These are phyloP conservation scores for Hygrophoropsis aurantiaca DNA, from an alignment of 768 basidiomycete species.

Conservation along the genomic window DNA sequence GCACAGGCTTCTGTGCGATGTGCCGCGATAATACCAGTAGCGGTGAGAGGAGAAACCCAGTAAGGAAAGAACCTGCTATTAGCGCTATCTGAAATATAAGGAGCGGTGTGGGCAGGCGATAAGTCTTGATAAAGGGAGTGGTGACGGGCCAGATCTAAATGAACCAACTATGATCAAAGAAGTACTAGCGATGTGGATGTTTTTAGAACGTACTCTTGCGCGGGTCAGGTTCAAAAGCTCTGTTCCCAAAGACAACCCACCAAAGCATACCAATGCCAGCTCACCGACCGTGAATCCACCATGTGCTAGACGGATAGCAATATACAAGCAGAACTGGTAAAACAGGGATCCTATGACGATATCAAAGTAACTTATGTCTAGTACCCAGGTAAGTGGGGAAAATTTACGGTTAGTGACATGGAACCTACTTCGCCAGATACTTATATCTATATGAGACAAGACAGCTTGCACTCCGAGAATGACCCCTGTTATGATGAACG, in stretches of 20 bases:
- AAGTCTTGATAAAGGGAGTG: conserved; percentile 86
- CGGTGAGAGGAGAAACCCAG: conserved; percentile 94
- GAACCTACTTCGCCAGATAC: conserved; percentile 63
- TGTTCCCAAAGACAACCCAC: conserved; percentile 82
- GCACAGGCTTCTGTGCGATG: conserved; percentile 83
- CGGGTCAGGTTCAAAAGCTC: conserved; percentile 85
- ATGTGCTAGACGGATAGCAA: conserved; percentile 86
- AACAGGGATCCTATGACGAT: conserved; percentile 70
- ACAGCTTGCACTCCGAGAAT: conserved; percentile 50
- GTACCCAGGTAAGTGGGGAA: conserved; percentile 5
- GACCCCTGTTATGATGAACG: conserved; percentile 49
- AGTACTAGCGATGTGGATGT: background rate
- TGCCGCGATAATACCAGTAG: conserved; percentile 89
- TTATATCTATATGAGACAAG: conserved; percentile 41
- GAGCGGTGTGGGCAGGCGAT: conserved; percentile 88
- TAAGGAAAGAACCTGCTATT: conserved; percentile 86
- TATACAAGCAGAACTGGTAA: conserved; percentile 90
- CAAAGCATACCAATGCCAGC: conserved; percentile 84
- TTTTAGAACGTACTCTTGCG: conserved; percentile 57
- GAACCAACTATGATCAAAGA: conserved; percentile 5
- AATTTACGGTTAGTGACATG: background rate
- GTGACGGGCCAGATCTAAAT: conserved; percentile 74
- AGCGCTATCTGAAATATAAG: conserved; percentile 90
- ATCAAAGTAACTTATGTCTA: conserved; percentile 81
- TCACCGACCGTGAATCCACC: conserved; percentile 97